Base-by-base conservation (phyloP, 257 asterid species). In the Vinca minor region DNA sequence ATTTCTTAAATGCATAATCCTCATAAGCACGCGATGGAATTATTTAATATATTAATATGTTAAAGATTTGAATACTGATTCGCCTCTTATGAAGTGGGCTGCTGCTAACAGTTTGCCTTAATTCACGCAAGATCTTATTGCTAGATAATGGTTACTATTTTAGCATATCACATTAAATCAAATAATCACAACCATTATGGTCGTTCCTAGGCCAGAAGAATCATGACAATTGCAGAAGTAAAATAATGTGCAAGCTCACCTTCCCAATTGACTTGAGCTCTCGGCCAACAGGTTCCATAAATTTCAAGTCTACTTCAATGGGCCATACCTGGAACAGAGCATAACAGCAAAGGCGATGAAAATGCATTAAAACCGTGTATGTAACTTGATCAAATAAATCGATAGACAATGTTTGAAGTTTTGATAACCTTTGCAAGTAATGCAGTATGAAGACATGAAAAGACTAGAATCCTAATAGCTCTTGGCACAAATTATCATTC, bases 211-310 rank as follows among this genome's bases (percentile, higher is more conserved):
- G 23, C 5, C 4, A 20, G 18, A 66, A 41, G n/a, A 26, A 67
- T 42, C 36, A 50, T 49, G 21, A 42, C 8, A 46, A 17, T 38
- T 65, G 52, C 25, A 26, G 6, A 31, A 31, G 2, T 17, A 41
- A 20, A 45, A 23, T 1, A 58, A 45, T 41, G n/a, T n/a, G 55
- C 28, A 28, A 38, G 65, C 50, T 59, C 23, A 87, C 98, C 84
- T 79, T 85, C 73, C 96, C 97, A 64, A 87, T 70, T 50, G 81
- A 53, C 79, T 83, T 80, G 71, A 93, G 95, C 81, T 93, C 90
- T 56, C 94, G 84, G 1, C 88, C 97, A 53, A 93, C 86, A 8
- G 98, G 98, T 81, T 89, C 92, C 84, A 89, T 79, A 69, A 93
- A 93, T 69, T 85, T 93, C 75, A 89, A 71, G 82, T 92, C 91